These are phyloP conservation scores for Trypanosoma melophagium DNA, from an alignment of 208 protist genomes.

Conservation along the genomic window DNA sequence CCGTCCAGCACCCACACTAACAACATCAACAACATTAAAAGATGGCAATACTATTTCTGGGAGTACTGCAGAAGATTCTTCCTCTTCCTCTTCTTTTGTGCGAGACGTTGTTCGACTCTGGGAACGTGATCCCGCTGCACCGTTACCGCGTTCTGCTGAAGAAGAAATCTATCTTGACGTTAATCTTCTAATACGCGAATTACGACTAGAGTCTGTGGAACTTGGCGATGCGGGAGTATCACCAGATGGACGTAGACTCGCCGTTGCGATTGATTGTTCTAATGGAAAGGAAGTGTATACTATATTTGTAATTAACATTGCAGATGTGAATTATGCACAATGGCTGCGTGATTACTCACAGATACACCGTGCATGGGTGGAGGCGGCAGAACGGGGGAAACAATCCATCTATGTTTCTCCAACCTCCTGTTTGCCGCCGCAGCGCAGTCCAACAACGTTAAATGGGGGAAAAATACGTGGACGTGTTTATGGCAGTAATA, in stretches of 20 bases:
- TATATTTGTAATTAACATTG: conserved; percentile 52
- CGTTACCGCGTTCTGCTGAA: conserved; percentile 55
- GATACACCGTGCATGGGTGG: conserved; percentile 37
- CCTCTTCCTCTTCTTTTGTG: conserved; percentile 29
- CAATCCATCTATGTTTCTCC: conserved; percentile 50
- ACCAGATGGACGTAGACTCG: conserved; percentile 42
- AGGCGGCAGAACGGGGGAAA: conserved; percentile 24
- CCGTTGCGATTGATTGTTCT: conserved; percentile 64
- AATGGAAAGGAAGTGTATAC: conserved; percentile 63
- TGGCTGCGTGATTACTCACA: conserved; percentile 44
- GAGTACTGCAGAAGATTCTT: too few relatives aligned
- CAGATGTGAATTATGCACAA: conserved; percentile 45
- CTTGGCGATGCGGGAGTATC: conserved; percentile 68
- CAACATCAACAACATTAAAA: neutral
- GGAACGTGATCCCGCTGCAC: conserved; percentile 27
- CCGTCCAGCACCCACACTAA: conserved; percentile 36
- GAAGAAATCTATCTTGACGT: conserved; percentile 70
- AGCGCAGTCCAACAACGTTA: conserved; percentile 5
- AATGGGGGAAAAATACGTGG: neutral
- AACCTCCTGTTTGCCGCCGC: neutral
- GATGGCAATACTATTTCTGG: too few relatives aligned
- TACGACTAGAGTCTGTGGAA: conserved; percentile 47
- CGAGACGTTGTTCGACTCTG: conserved; percentile 42
- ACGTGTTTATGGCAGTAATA: neutral
- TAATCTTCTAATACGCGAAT: conserved; percentile 58